Base-by-base conservation (phyloP, 805 yeast genomes). In the Saturnispora besseyi region DNA sequence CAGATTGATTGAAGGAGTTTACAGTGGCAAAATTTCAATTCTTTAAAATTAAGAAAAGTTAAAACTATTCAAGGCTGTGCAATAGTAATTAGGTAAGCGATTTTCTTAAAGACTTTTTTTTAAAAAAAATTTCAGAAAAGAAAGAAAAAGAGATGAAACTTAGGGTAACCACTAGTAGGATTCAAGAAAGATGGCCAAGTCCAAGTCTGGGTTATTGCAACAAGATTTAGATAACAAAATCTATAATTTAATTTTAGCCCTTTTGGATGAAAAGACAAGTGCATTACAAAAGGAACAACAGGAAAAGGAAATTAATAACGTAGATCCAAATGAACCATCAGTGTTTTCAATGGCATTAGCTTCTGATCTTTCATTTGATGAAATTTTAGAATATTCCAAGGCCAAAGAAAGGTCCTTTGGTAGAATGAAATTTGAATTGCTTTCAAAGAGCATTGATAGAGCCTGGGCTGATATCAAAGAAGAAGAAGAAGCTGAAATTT, bases 391-490 rank as follows among this genome's bases (percentile, higher is more conserved):
- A 9, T 81, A 73, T 52, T 79, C 81, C 13, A 87, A 84, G 58
- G 63, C 72, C 31, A 79, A 81, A 45, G 96, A 88, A 54, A 67
- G 79, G 36, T 76, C 82, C 31, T 69, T 89, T 57, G 75, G 77
- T 51, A 70, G 97, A 52, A 79, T 81, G 57, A 90, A 89, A 63
- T 79, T 78, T 51, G 75, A 73, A 8, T 66, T 76, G 9, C 64
- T 90, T 48, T 83, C 80, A 53, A 79, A 80, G 55, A 73, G 86
- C 3, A 75, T 87, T 3, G 85, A 79, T 30, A 73, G 76, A 36
- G 81, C 81, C 0, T 70, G 84, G 60, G 67, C 70, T 40, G 69
- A 73, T 30, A 71, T 83, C 3, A 67, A 79, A 31, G 77, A 72
- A 13, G 87, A 82, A 50, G 93, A 85, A 61, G 71, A 68, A 29